phyloP scores from a whole-genome alignment of 78 protist species.

The Dictyostelium purpureum region DNA sequence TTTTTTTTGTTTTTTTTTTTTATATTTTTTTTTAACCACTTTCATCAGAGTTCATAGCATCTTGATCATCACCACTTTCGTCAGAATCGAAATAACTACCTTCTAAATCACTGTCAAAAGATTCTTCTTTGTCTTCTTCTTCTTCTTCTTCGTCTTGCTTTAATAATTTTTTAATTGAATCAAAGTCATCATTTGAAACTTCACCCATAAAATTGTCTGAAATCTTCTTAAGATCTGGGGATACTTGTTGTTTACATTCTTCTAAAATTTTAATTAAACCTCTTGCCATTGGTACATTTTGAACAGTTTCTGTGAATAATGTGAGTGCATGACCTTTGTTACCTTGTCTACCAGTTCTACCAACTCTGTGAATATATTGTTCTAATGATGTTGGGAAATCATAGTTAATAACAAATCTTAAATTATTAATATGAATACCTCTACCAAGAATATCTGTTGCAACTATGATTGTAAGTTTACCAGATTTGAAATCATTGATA shows the following conservation, averaged over 20 bases:
- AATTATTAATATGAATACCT: slow-evolving; percentile 97
- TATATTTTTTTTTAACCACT: no score
- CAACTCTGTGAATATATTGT: slow-evolving; percentile 96
- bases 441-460: slow-evolving; percentile 99
- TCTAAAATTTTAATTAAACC: slow-evolving; percentile 56
- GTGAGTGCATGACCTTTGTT: slow-evolving; percentile 92
- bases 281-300: slow-evolving; percentile 31
- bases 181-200: not conserved
- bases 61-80: not conserved
- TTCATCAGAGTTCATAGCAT: slow-evolving; percentile 16
- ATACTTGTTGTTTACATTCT: slow-evolving; percentile 52
- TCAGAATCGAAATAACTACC: not conserved
- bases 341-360: slow-evolving; percentile 92
- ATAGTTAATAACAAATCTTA: slow-evolving; percentile 97
- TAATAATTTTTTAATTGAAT: not conserved
- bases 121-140: not conserved
- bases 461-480: slow-evolving; percentile 89
- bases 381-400: slow-evolving; percentile 93
- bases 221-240: not conserved
- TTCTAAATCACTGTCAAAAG: not conserved
- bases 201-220: not conserved
- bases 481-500: slow-evolving; percentile 83
- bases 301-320: slow-evolving; percentile 62
- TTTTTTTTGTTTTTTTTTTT: no score
- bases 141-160: not conserved